phyloP scores from a whole-genome alignment of 345 rosid species.

The Arabidopsis suecica region DNA sequence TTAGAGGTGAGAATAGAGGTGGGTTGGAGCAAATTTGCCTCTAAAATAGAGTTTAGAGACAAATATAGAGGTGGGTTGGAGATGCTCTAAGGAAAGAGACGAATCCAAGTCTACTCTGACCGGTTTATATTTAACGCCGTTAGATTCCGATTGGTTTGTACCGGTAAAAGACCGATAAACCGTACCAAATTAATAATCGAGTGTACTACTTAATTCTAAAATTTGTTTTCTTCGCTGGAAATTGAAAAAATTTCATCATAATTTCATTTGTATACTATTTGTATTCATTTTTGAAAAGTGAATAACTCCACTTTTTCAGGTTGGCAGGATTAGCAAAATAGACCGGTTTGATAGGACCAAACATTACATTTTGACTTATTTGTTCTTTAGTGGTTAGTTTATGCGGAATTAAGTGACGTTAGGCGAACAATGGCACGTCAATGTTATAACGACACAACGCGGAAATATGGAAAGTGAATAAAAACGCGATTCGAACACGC shows the following conservation, averaged over 20 bases:
- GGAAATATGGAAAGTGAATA: too few relatives aligned
- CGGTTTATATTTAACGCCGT: conserved; percentile 57
- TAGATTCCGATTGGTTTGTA: conserved; percentile 8
- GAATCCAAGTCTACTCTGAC: conserved; percentile 56
- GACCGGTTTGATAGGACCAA: not conserved
- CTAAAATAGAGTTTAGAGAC: too few relatives aligned
- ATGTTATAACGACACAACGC: not conserved
- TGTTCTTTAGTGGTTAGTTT: conserved; percentile 24
- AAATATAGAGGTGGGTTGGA: too few relatives aligned
- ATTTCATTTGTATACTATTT: not conserved
- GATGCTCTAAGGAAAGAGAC: conserved; percentile 31
- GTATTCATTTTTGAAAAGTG: not conserved
- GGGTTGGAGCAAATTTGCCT: too few relatives aligned
- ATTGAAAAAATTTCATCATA: not conserved
- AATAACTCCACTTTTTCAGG: too few relatives aligned
- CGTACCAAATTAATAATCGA: not conserved
- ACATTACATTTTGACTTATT: conserved; percentile 9
- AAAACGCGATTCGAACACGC: too few relatives aligned
- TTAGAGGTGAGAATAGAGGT: too few relatives aligned
- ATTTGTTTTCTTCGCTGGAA: not conserved
- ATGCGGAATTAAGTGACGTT: conserved; percentile 28
- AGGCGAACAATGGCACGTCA: conserved; percentile 24
- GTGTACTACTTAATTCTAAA: not conserved
- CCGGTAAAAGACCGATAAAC: not conserved
- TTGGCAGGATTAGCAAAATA: not conserved